These are phyloP conservation scores for Mycena indigotica DNA, from an alignment of 768 basidiomycete species.

Conservation along the genomic window DNA sequence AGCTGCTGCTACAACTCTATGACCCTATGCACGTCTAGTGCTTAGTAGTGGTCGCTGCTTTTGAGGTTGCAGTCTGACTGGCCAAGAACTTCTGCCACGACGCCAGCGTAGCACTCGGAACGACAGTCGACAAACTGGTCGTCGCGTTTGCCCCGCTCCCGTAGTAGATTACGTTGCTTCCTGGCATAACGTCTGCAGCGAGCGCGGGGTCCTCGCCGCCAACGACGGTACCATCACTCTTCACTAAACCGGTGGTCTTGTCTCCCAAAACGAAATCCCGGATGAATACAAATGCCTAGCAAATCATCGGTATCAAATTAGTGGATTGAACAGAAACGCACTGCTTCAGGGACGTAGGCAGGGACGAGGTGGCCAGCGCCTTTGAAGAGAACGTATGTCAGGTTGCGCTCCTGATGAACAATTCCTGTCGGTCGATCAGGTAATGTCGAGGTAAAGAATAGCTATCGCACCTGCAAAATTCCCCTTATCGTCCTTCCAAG, in stretches of 20 bases:
- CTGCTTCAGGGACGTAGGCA: constrained; percentile 15
- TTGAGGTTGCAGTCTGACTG: not conserved
- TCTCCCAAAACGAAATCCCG: constrained; percentile 53
- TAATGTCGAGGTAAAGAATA: no score
- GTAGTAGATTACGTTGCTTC: constrained; percentile 45
- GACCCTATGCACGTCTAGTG: no score
- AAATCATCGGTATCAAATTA: not conserved
- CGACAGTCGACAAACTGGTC: constrained; percentile 38
- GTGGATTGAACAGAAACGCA: not conserved
- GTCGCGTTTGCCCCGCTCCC: constrained; percentile 35
- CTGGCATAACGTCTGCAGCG: constrained; percentile 38
- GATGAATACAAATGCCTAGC: constrained; percentile 45
- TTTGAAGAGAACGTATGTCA: constrained; percentile 30
- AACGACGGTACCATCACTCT: constrained; percentile 33
- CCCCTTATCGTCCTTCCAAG: constrained; percentile 48
- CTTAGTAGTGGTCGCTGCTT: no score
- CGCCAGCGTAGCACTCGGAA: constrained; percentile 36
- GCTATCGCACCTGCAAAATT: constrained; percentile 31
- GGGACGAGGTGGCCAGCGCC: constrained; percentile 25
- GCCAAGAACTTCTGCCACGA: constrained; percentile 28
- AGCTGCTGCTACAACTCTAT: no score
- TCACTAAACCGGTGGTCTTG: constrained; percentile 50
- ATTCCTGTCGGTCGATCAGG: no score
- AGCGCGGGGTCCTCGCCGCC: constrained; percentile 48
- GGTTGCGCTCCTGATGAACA: constrained; percentile 54